Evolutionary conservation across 2,329 filamentous ascomycete genomes (phyloP).

Genomic region (Sporothrix curviconia): DNA sequence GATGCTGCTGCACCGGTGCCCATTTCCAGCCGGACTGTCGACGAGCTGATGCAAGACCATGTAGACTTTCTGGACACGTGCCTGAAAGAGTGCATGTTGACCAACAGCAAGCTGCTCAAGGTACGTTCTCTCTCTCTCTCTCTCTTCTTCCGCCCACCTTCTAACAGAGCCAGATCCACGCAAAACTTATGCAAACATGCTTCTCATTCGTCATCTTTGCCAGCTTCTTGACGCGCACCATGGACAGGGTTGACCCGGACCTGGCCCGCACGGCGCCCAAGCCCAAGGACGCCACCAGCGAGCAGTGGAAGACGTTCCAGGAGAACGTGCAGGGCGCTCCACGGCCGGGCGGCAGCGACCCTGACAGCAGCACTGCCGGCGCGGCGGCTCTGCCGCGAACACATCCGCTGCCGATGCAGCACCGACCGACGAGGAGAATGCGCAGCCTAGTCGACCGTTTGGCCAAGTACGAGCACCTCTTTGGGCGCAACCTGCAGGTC

Average conservation of each 20-base stretch:
- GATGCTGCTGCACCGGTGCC: not conserved
- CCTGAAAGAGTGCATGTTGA: slow-evolving; percentile 97
- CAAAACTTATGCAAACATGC: slow-evolving; percentile 93
- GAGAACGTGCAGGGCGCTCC: slow-evolving; percentile 36
- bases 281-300: slow-evolving; percentile 52
- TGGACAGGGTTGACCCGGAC: slow-evolving; percentile 78
- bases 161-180: slow-evolving; percentile 65
- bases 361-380: slow-evolving; percentile 24
- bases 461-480: slow-evolving; percentile 87
- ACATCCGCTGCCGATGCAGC: slow-evolving; percentile 27
- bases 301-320: slow-evolving; percentile 56
- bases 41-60: slow-evolving; percentile 98
- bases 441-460: slow-evolving; percentile 69
- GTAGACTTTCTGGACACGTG: slow-evolving; percentile 97
- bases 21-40: slow-evolving; percentile 63
- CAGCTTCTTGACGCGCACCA: slow-evolving; percentile 74
- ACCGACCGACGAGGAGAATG: slow-evolving; percentile 30
- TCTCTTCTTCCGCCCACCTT: not conserved
- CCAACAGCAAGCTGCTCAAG: slow-evolving; percentile 86
- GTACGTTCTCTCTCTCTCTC: slow-evolving; percentile 39
- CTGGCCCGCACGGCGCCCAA: slow-evolving; percentile 53
- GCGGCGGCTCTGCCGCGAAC: not conserved
- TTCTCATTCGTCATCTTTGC: slow-evolving; percentile 90
- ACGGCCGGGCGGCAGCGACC: slow-evolving; percentile 27
- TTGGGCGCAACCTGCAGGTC: slow-evolving; percentile 86